Conservation (phyloP, 2,329 filamentous ascomycete species). For the Epichloe sibirici region DNA sequence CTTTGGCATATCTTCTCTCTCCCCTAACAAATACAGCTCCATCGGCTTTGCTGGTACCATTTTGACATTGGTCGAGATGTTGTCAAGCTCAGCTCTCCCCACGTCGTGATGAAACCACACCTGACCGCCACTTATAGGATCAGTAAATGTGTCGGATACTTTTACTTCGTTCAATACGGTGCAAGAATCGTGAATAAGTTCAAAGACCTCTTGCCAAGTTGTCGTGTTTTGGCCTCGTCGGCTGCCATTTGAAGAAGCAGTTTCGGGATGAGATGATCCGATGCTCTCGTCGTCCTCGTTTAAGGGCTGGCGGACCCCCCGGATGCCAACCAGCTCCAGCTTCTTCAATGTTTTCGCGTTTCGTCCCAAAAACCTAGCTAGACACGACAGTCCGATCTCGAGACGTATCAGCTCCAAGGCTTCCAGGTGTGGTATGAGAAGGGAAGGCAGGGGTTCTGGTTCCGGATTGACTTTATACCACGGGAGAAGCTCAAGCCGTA, state of each 20-base stretch:
- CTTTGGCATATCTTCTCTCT: not conserved
- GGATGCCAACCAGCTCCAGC: not conserved
- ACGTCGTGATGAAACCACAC: not conserved
- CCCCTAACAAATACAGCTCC: not conserved
- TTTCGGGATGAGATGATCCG: not conserved
- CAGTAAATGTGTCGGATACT: not conserved
- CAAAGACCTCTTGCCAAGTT: not conserved
- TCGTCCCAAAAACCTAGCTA: not conserved
- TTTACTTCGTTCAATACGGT: not conserved
- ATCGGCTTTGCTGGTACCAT: not conserved
- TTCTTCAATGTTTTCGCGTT: not conserved
- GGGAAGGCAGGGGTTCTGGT: not conserved
- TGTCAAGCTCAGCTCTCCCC: not conserved
- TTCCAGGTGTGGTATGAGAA: not conserved
- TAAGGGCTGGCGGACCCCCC: not conserved
- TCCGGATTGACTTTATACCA: not conserved
- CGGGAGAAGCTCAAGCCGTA: constrained; percentile 10
- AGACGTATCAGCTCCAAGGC: not conserved
- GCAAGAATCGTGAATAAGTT: not conserved
- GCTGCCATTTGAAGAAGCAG: not conserved
- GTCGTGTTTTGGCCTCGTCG: not conserved
- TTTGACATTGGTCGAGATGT: not conserved
- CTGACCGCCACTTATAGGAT: not conserved
- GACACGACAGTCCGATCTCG: not conserved
- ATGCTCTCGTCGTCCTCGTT: not conserved